phyloP scores from a whole-genome alignment of 1,139 yeast species.

The Nakaseomyces kungkrabaensis region DNA sequence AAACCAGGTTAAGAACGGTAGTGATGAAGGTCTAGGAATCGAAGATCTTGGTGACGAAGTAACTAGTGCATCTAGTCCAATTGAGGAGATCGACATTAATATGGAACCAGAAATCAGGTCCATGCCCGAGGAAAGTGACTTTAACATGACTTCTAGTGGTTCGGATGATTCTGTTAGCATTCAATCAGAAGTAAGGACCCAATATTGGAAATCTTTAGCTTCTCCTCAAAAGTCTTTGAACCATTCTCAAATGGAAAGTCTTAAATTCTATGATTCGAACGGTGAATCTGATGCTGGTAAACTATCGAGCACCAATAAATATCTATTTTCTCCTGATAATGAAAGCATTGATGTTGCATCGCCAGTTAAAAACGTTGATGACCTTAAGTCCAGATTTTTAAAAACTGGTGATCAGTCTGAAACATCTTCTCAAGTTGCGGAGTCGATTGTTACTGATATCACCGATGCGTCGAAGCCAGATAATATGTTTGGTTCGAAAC shows the following conservation, averaged over 20 bases:
- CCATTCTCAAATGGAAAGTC: slow-evolving; percentile 1
- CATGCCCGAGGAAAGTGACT: not conserved
- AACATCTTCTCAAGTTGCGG: slow-evolving; percentile 6
- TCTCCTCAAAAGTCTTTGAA: not conserved
- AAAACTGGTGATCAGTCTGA: slow-evolving; percentile 13
- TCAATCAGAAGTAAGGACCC: not conserved
- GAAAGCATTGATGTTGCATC: slow-evolving; percentile 24
- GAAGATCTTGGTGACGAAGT: not conserved
- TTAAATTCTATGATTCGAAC: not conserved
- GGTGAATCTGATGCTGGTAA: not conserved
- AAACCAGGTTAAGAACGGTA: not conserved
- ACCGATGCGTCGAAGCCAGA: not conserved
- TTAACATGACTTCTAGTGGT: not conserved
- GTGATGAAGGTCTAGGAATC: not conserved
- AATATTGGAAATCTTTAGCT: slow-evolving; percentile 13
- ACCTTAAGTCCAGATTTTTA: slow-evolving; percentile 23
- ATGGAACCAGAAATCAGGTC: not conserved
- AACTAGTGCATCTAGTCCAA: not conserved
- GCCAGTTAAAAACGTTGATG: slow-evolving; percentile 26
- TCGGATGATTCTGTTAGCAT: not conserved
- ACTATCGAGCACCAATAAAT: slow-evolving; percentile 13
- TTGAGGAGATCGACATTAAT: not conserved
- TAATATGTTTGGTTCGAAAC: not conserved
- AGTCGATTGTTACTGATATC: not conserved
- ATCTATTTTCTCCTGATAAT: slow-evolving; percentile 23